These are phyloP conservation scores for Posidonia australis DNA, from an alignment of 106 monocot genomes.

Conservation along the genomic window DNA sequence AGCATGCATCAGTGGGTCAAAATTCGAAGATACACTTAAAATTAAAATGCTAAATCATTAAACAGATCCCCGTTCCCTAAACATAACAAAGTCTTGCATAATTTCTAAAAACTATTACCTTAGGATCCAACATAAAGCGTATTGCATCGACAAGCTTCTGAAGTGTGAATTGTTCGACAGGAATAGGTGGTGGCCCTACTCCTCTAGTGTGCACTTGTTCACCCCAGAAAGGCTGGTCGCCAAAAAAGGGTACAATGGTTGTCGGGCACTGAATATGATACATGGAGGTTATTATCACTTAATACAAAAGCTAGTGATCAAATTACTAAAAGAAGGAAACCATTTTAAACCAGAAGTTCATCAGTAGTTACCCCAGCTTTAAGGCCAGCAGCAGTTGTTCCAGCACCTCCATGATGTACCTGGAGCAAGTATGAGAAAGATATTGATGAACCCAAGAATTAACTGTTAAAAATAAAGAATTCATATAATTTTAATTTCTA, in stretches of 20 bases:
- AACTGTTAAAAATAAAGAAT: too few relatives aligned
- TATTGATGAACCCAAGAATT: background rate
- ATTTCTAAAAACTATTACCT: constrained; percentile 23
- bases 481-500: too few relatives aligned
- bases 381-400: constrained; percentile 92
- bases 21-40: too few relatives aligned
- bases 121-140: constrained; percentile 58
- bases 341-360: background rate
- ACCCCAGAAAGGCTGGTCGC: constrained; percentile 94
- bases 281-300: background rate
- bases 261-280: constrained; percentile 59
- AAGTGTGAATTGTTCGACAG: constrained; percentile 59
- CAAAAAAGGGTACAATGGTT: constrained; percentile 82
- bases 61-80: too few relatives aligned
- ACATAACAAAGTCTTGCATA: background rate
- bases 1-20: too few relatives aligned
- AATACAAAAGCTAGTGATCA: background rate
- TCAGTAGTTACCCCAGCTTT: constrained; percentile 59
- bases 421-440: constrained; percentile 9
- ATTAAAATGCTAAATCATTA: too few relatives aligned
- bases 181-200: constrained; percentile 66
- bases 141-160: constrained; percentile 58
- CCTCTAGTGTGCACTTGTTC: constrained; percentile 74
- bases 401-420: constrained; percentile 98
- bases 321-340: background rate